Evolutionary conservation across 192 early-diverging fungal genomes (phyloP), one percentile per base, ranked within the genome.

Genomic region (Umbelopsis sp.): DNA sequence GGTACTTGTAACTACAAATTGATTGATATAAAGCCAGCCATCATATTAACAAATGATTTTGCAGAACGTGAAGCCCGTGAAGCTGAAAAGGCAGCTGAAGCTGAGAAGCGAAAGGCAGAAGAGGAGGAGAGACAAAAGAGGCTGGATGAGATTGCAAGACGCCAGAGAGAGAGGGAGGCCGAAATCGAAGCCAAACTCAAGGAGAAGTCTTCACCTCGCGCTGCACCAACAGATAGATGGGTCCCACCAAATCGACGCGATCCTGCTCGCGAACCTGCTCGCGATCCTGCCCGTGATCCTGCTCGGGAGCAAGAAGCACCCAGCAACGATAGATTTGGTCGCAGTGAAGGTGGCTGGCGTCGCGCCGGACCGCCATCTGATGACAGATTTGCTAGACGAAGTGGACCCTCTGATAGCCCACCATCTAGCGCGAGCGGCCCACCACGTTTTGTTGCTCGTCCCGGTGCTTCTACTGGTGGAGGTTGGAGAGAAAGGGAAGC

Each of bases 91-190:
- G 74, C 74, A 23, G 81, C 76, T 48, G 73, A 80, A 67, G 71
- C 70, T 41, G 84, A 79, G 21, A 78, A 75, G 52, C 81, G 84
- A 71, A 81, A 71, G 33, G 75, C 20, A 0, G 78, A 82, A 65
- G 67, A 75, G 33, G 81, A 78, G 18, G 74, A 78, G 33, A 46
- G 67, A 49, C 30, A 15, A 33, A 77, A 75, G 30, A 68, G 82
- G 69, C 61, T 85, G 71, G 86, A 88, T 68, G 81, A 77, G 37
- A 76, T 83, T 20, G 86, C 80, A 53, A 78, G 71, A 46, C 78
- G 69, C 35, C 80, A 88, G 69, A 69, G 69, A 13, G 85, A 85
- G 53, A 72, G 65, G 30, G 86, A 87, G 64, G 79, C 75, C 13
- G 69, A 77, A 61, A 82, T 85, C 30, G 86, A 87, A 66, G 75